These are phyloP conservation scores for Solanum hybrid DNA, from an alignment of 305 asterid genomes.

Conservation along the genomic window DNA sequence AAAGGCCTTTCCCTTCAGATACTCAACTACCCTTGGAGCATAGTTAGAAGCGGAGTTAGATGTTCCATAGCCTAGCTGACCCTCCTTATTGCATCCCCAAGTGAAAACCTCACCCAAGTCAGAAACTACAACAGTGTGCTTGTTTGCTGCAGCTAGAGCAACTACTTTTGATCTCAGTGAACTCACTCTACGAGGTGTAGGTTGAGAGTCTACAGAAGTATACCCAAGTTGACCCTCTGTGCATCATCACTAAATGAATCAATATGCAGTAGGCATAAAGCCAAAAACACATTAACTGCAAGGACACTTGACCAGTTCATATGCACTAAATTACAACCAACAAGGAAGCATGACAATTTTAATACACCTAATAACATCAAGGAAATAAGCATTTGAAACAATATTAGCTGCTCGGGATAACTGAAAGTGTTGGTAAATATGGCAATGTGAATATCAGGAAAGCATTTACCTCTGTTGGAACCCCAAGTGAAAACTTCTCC, in stretches of 20 bases:
- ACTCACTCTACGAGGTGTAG: constrained; percentile 93
- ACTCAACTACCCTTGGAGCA: constrained; percentile 88
- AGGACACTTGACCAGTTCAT: neutral
- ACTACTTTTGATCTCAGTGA: constrained; percentile 68
- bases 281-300: constrained; percentile 7
- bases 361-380: neutral
- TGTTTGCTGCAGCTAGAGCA: constrained; percentile 96
- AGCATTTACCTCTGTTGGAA: constrained; percentile 78
- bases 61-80: constrained; percentile 99
- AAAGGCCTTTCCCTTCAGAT: constrained; percentile 73
- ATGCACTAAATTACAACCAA: neutral
- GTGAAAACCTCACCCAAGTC: constrained; percentile 87
- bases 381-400: neutral
- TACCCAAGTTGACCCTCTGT: constrained; percentile 99
- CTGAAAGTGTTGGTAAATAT: neutral
- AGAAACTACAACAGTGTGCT: constrained; percentile 90
- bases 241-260: constrained; percentile 19
- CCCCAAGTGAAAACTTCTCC: constrained; percentile 99
- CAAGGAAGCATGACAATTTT: neutral
- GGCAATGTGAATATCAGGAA: neutral
- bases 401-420: neutral
- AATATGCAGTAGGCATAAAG: constrained; percentile 1
- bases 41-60: constrained; percentile 92
- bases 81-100: constrained; percentile 99
- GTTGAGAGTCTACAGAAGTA: constrained; percentile 93